Percentiles rank a stretch among this genome's conserved stretches.
phyloP scores from a whole-genome alignment of 2,329 filamentous ascomycete species.

The Cladorrhinum sp. region DNA sequence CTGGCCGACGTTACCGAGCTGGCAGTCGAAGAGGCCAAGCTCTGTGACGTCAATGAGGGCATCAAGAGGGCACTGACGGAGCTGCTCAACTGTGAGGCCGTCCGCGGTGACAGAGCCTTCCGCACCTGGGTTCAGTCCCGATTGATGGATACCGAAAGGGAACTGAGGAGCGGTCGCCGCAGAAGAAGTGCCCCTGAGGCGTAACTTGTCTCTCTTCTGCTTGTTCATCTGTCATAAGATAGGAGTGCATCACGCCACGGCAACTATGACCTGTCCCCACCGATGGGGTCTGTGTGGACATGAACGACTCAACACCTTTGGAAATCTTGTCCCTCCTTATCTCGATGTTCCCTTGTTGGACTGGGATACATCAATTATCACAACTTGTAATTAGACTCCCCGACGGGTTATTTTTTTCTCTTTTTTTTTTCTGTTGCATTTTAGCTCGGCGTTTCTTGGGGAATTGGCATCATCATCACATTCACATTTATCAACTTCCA shows the following conservation, averaged over 20 bases:
- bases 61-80: constrained; percentile 61
- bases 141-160: constrained; percentile 59
- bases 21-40: constrained; percentile 49
- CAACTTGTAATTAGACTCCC: not conserved
- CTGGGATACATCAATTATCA: not conserved
- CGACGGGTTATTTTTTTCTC: not conserved
- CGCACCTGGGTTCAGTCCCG: constrained; percentile 58
- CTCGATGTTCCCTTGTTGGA: not conserved
- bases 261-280: not conserved
- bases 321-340: not conserved
- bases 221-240: not conserved
- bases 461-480: not conserved
- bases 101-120: constrained; percentile 49
- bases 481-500: not conserved
- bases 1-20: constrained; percentile 43
- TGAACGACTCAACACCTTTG: not conserved
- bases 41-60: constrained; percentile 57
- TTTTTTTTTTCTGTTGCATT: not conserved
- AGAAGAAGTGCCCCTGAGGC: constrained; percentile 39
- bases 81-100: constrained; percentile 57
- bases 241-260: not conserved
- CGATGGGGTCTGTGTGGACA: not conserved
- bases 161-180: constrained; percentile 52
- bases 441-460: not conserved
- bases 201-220: constrained; percentile 1